A percentile compares a stretch with the other conserved stretches of the same genome.
Evolutionary conservation across 805 yeast genomes (phyloP).

Genomic region (Candida tammaniensis): DNA sequence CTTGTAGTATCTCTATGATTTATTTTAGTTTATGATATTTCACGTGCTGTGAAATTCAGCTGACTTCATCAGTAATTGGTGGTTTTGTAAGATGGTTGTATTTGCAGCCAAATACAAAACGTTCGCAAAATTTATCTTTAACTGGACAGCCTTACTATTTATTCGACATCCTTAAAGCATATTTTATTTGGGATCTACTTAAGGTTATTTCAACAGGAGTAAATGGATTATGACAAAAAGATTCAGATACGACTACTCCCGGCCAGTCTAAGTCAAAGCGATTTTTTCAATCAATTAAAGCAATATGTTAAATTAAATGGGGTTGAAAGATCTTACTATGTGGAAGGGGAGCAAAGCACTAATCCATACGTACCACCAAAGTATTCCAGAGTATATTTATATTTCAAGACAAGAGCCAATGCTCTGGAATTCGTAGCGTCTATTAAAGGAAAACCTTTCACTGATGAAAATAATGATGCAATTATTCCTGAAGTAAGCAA

Average conservation of each 20-base stretch:
- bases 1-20: no score
- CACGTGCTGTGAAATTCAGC: no score
- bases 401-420: conserved; percentile 24
- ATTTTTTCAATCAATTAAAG: conserved; percentile 22
- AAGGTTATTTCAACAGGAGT: no score
- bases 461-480: conserved; percentile 23
- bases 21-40: no score
- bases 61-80: no score
- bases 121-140: no score
- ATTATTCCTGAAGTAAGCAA: conserved; percentile 33
- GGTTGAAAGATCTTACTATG: conserved; percentile 29
- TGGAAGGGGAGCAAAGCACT: conserved; percentile 38
- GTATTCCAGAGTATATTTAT: conserved; percentile 41
- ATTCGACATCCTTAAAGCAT: no score
- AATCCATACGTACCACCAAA: conserved; percentile 39
- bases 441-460: conserved; percentile 23
- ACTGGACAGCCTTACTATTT: no score
- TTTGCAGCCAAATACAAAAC: no score
- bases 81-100: no score
- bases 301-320: conserved; percentile 11
- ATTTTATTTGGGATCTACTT: no score
- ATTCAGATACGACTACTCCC: conserved; percentile 41
- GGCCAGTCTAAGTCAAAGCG: conserved; percentile 29
- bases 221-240: conserved; percentile 8
- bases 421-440: conserved; percentile 26